Evolutionary conservation across 1,284 basidiomycete genomes (phyloP), one percentile per base, ranked within the genome.

Genomic region (Ustilago curta): DNA sequence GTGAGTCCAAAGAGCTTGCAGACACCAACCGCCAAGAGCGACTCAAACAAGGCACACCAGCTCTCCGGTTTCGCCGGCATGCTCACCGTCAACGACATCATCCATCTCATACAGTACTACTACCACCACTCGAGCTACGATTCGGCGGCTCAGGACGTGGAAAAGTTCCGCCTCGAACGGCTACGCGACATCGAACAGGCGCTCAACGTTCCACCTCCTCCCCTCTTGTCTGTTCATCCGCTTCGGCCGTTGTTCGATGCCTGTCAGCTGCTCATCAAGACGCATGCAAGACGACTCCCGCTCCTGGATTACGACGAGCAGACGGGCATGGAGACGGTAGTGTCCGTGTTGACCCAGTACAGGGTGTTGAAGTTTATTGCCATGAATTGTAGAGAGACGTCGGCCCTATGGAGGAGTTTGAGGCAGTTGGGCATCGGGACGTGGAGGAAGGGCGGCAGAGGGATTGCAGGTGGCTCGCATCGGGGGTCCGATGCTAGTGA

Each of bases 361-460:
- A 90, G 97, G 31, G 91, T 99, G 23, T 90, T 99, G 85, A 99
- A 99, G 86, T 99, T 98, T 84, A 97, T 99, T 70, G 91, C 97
- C 40, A 96, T 97, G 86, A 99, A 99, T 85, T 84, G 83, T 60
- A 67, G 81, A 11, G 83, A 84, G 68, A 83, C 80, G 7, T 48
- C 70, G 2, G 74, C 73, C 31, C 66, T 84, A 11, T 91, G 94
- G 80, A 86, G 92, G 55, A 90, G 93, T 25, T 88, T 99, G 2
- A 91, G 93, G 40, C 92, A 91, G 79, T 89, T 97, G 59, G 92
- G 91, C 48, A 97, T 99, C 62, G 97, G 97, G 12, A 97, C 95
- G 3, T 99, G 95, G 84, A 93, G 96, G 56, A 72, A 25, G 32
- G n/a, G 21, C 67, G 60, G 23, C 54, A 58, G 37, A 54, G 40